Evolutionary conservation across 371 early-diverging fungal species (phyloP).

Genomic region (Mortierella sp.): DNA sequence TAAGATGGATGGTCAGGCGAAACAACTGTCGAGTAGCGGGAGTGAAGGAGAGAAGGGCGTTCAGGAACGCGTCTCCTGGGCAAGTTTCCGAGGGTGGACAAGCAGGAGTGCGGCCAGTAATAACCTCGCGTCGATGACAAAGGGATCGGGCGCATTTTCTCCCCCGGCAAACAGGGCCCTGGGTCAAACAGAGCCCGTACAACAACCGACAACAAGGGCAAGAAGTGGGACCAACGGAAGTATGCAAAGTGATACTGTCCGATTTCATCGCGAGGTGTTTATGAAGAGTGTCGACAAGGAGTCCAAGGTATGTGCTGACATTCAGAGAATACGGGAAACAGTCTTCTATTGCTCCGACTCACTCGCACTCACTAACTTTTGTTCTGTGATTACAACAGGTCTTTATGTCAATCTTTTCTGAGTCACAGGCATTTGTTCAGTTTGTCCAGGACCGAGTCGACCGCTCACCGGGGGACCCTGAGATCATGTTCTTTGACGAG

Average conservation of each 20-base stretch:
- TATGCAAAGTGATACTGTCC: conserved; percentile 35
- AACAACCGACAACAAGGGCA: conserved; percentile 26
- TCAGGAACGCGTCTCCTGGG: conserved; percentile 49
- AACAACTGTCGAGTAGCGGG: conserved; percentile 40
- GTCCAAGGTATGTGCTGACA: conserved; percentile 63
- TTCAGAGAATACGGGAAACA: too few species aligned
- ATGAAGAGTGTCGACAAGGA: conserved; percentile 78
- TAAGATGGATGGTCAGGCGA: conserved; percentile 18
- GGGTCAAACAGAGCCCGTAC: conserved; percentile 7
- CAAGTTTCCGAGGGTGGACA: conserved; percentile 48
- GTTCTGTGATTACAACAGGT: not conserved
- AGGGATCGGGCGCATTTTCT: not conserved
- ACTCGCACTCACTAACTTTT: not conserved
- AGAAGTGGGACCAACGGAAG: conserved; percentile 46
- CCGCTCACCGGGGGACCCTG: conserved; percentile 76
- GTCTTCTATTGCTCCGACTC: not conserved
- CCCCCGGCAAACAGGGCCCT: not conserved
- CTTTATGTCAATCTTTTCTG: conserved; percentile 74
- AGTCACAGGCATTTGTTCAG: conserved; percentile 88
- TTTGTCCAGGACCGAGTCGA: conserved; percentile 83
- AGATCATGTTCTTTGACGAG: conserved; percentile 86
- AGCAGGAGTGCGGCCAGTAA: conserved; percentile 29
- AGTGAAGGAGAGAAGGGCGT: conserved; percentile 32
- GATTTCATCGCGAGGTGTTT: conserved; percentile 77
- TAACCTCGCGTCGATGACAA: conserved; percentile 39